Evolutionary conservation across 2,329 filamentous ascomycete genomes (phyloP).

Genomic region (Colletotrichum cordylinicola): DNA sequence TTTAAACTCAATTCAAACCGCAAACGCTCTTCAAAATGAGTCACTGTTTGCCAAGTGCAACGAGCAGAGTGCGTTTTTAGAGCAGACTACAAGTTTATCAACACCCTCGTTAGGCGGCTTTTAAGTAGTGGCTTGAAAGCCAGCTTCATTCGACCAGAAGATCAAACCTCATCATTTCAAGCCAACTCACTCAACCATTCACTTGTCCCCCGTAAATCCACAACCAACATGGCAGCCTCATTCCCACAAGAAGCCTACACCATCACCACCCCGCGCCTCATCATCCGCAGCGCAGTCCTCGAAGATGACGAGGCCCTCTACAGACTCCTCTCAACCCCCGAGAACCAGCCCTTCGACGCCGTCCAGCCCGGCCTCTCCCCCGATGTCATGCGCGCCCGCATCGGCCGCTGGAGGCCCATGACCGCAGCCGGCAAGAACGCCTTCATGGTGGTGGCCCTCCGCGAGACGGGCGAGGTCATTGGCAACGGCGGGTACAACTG

Average conservation of each 20-base stretch:
- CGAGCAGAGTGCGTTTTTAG: background rate
- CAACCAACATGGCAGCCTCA: background rate
- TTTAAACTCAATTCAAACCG: background rate
- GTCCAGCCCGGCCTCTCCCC: slow-evolving; percentile 7
- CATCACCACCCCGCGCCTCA: slow-evolving; percentile 47
- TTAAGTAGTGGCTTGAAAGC: background rate
- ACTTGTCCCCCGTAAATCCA: background rate
- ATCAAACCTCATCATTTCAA: background rate
- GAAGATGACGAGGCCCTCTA: slow-evolving; percentile 18
- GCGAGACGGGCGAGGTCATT: slow-evolving; percentile 18
- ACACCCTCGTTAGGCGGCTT: background rate
- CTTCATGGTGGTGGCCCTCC: slow-evolving; percentile 21
- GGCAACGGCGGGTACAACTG: slow-evolving; percentile 26
- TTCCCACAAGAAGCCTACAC: slow-evolving; percentile 15
- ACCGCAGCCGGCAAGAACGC: slow-evolving; percentile 22
- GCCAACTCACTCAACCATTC: background rate
- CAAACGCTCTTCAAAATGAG: background rate
- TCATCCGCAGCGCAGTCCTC: slow-evolving; percentile 39
- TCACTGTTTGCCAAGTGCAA: background rate
- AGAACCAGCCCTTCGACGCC: slow-evolving; percentile 16
- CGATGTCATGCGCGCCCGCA: slow-evolving; percentile 8
- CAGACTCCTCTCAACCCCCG: slow-evolving; percentile 15
- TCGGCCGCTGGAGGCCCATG: background rate
- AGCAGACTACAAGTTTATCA: fast-evolving
- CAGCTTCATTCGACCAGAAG: background rate